Base-by-base conservation (phyloP, 805 yeast species). In the Wickerhamomyces kurtzmanii region DNA sequence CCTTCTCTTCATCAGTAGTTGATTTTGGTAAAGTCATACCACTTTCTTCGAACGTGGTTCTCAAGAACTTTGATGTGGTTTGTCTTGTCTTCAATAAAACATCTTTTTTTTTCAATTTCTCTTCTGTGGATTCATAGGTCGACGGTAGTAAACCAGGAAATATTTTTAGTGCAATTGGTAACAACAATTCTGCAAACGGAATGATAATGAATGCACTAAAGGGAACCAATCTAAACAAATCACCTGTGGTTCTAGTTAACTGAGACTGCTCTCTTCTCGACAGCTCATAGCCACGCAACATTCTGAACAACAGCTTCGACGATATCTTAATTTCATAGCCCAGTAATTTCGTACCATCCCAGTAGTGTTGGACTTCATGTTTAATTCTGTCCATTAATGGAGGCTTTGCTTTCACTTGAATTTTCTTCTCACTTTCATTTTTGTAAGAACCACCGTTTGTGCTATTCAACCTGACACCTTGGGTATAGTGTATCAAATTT, bases 101-200 rank as follows among this genome's bases (percentile, higher is more conserved):
- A 36, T 65, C 66, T 33, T 62, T 41, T 46, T 76, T 76, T 42
- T 75, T 68, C 36, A 70, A 75, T 40, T 65, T 71, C 31, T 74
- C 81, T 23, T 59, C 60, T 31, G 62, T 63, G 10, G 81, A 69
- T 51, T 80, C 85, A 53, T 84, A 89, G 5, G 98, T 91, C 18
- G 96, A 85, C 5, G 98, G 98, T 31, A 89, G 65, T 43, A 89
- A 55, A 51, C 84, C 84, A 48, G 98, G 98, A 74, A 91, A 89
- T n/a, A 89, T 35, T 55, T 82, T 83, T 36, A 89, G 59, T 2
- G 96, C 96, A 22, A 89, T 55, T 0, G 98, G 98, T 27, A 89
- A 62, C 39, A 89, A 62, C 30, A 89, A 60, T 56, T 89, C 98
- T 4, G 97, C 97, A 59, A 89, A 89, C 23, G 98, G 98, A 26